Evolutionary conservation across 106 monocot species (phyloP).

Genomic region (Iris macrosiphon): DNA sequence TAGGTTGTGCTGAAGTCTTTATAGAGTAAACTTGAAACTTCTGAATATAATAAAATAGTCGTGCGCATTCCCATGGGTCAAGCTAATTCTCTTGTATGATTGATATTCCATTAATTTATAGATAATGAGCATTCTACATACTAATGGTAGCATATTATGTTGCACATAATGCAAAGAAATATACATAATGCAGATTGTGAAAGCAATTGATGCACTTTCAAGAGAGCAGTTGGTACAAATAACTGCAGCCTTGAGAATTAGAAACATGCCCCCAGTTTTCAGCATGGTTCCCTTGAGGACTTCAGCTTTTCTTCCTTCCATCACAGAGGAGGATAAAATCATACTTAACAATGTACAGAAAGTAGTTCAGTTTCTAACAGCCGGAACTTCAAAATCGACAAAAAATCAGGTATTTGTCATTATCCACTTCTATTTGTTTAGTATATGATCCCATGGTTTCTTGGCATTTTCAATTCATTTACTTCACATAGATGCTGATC

Average conservation of each 20-base stretch:
- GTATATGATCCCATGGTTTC: not conserved
- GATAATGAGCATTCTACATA: no score
- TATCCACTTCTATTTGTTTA: not conserved
- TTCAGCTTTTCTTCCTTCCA: slow-evolving; percentile 58
- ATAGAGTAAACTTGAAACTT: not conserved
- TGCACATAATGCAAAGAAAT: no score
- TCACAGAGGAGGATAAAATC: slow-evolving; percentile 84
- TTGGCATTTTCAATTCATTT: no score
- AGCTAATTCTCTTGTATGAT: no score
- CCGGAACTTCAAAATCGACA: slow-evolving; percentile 44
- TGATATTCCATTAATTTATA: no score
- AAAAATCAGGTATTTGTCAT: slow-evolving; percentile 35
- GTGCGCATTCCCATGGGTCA: no score
- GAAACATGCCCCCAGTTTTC: slow-evolving; percentile 53
- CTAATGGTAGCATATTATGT: no score
- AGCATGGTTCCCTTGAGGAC: slow-evolving; percentile 75
- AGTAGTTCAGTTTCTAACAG: slow-evolving; percentile 73
- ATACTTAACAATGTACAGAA: slow-evolving; percentile 91
- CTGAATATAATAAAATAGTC: no score
- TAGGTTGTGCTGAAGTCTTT: no score
- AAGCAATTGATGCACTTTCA: slow-evolving; percentile 95
- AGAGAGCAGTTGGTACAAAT: slow-evolving; percentile 79
- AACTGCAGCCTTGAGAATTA: slow-evolving; percentile 51
- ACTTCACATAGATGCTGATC: no score
- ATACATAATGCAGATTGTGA: slow-evolving; percentile 87